phyloP scores from a whole-genome alignment of 164 flowering plant genomes.

The Sedum album region DNA sequence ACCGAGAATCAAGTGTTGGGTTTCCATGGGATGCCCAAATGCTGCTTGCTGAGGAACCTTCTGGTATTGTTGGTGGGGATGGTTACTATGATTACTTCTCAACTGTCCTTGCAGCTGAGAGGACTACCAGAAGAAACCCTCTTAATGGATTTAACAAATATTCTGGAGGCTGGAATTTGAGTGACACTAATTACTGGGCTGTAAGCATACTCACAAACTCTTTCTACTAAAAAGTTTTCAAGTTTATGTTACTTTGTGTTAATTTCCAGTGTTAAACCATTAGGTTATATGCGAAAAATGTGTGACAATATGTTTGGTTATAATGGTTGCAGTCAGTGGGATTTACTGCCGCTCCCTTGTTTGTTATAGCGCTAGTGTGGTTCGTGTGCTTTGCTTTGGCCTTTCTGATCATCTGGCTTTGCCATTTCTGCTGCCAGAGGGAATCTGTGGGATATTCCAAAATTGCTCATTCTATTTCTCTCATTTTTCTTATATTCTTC shows the following conservation, averaged over 20 bases:
- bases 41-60: conserved; percentile 13
- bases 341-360: conserved; percentile 22
- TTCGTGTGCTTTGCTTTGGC: conserved; percentile 18
- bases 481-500: conserved; percentile 20
- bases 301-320: no score
- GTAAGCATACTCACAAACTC: conserved; percentile 20
- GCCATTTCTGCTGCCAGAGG: conserved; percentile 17
- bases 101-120: conserved; percentile 35
- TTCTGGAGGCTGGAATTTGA: conserved; percentile 56
- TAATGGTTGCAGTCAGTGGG: conserved; percentile 34
- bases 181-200: conserved; percentile 58
- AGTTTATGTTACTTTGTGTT: neutral
- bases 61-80: conserved; percentile 8
- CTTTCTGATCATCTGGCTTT: conserved; percentile 16
- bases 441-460: conserved; percentile 18
- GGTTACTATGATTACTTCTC: conserved; percentile 21
- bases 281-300: no score
- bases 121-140: conserved; percentile 57
- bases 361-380: conserved; percentile 21
- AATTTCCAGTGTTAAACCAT: neutral
- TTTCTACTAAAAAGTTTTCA: neutral
- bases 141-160: conserved; percentile 40
- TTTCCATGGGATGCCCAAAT: neutral
- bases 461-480: conserved; percentile 18
- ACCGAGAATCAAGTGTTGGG: neutral